These are phyloP conservation scores for Condylostoma magnum DNA, from an alignment of 169 alveolate species.

Conservation along the genomic window DNA sequence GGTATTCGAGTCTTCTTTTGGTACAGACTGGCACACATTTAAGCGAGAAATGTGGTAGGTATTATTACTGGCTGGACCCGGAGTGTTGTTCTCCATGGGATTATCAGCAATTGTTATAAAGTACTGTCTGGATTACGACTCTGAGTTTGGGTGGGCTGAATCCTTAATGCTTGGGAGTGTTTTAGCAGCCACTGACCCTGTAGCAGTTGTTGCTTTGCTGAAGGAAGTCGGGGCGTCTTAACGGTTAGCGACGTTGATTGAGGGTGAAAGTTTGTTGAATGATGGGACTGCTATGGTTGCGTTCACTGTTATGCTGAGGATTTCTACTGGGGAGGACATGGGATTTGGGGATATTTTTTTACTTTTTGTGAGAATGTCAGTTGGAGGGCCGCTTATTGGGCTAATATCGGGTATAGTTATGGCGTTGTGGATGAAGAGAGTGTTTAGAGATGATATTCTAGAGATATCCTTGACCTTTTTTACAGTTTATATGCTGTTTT, in stretches of 20 bases:
- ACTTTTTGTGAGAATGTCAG: slow-evolving; percentile 36
- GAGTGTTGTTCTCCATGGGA: slow-evolving; percentile 48
- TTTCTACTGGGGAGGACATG: slow-evolving; percentile 40
- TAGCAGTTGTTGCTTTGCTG: slow-evolving; percentile 69
- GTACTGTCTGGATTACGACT: slow-evolving; percentile 46
- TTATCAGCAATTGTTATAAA: slow-evolving; percentile 50
- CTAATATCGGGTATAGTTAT: not conserved
- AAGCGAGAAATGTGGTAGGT: slow-evolving; percentile 35
- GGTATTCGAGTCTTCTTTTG: slow-evolving; percentile 57
- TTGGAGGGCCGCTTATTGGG: slow-evolving; percentile 45
- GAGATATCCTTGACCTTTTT: slow-evolving; percentile 52
- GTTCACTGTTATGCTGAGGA: slow-evolving; percentile 37
- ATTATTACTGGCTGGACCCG: slow-evolving; percentile 48
- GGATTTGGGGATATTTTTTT: slow-evolving; percentile 39
- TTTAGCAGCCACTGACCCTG: slow-evolving; percentile 76
- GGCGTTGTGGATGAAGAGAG: slow-evolving; percentile 49
- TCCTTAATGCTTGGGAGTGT: slow-evolving; percentile 60
- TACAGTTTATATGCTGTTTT: slow-evolving; percentile 51
- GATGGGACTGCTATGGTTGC: slow-evolving; percentile 74
- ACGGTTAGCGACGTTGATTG: slow-evolving; percentile 51
- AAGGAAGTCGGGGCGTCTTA: slow-evolving; percentile 61
- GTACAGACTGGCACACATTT: slow-evolving; percentile 57
- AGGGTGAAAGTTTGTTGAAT: slow-evolving; percentile 60
- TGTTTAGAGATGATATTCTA: slow-evolving; percentile 52
- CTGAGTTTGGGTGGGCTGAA: slow-evolving; percentile 43